phyloP scores from a whole-genome alignment of 2,329 filamentous ascomycete genomes.

The Furcasterigmium furcatum region DNA sequence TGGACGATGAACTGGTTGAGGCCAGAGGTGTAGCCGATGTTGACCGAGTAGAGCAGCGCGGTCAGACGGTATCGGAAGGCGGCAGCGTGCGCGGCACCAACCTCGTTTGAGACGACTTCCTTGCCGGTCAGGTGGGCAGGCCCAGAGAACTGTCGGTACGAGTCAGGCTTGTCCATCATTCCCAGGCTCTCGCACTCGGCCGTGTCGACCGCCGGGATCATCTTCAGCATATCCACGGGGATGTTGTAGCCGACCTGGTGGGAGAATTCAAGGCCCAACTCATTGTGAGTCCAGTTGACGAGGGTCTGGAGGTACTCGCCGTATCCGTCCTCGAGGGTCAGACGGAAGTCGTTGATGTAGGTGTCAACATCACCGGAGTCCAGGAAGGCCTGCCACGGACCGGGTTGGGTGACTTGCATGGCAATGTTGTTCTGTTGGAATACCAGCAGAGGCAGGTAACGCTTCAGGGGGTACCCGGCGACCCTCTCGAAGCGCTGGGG shows the following conservation, averaged over 20 bases:
- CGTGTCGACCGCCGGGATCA: conserved; percentile 29
- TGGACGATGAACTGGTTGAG: conserved; percentile 42
- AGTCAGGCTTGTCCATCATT: conserved; percentile 31
- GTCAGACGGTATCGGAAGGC: conserved; percentile 17
- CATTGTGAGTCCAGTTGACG: conserved; percentile 22
- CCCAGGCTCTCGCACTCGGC: conserved; percentile 36
- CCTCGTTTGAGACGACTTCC: conserved; percentile 34
- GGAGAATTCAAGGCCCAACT: conserved; percentile 30
- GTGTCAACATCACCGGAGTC: no score
- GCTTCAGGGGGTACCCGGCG: conserved; percentile 27
- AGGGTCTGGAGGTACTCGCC: conserved; percentile 24
- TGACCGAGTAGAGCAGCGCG: conserved; percentile 26
- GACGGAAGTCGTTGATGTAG: conserved; percentile 6
- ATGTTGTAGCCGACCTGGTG: conserved; percentile 36
- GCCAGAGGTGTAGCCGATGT: conserved; percentile 32
- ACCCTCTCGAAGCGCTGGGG: conserved; percentile 21
- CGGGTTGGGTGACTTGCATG: conserved; percentile 1
- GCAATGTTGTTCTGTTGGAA: conserved; percentile 6
- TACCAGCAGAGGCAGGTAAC: conserved; percentile 28
- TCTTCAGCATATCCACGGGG: conserved; percentile 36
- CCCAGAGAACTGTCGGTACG: conserved; percentile 34
- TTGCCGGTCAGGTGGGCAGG: conserved; percentile 32
- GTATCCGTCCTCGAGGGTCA: conserved; percentile 4
- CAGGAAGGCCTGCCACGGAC: background rate
- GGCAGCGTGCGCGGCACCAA: conserved; percentile 20